These are phyloP conservation scores for Talaromyces proteolyticus DNA, from an alignment of 495 filamentous ascomycete species.

Conservation along the genomic window DNA sequence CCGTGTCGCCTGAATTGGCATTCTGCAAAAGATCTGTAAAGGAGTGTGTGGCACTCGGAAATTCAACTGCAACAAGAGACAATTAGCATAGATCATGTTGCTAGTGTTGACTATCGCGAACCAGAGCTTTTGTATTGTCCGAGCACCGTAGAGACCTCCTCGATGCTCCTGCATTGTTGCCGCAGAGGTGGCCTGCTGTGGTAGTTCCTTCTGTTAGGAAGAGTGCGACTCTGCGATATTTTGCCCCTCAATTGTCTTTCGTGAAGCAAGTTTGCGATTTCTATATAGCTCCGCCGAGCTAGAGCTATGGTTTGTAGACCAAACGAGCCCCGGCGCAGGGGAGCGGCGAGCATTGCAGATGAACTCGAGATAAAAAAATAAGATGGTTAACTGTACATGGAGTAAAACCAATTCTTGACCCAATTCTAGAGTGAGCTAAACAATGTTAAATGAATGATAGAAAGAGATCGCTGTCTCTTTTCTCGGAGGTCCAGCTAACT, in stretches of 20 bases:
- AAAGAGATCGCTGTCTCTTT: too few relatives aligned
- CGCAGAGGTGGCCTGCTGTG: constrained; percentile 17
- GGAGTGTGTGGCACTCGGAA: constrained; percentile 43
- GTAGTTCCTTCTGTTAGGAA: constrained; percentile 15
- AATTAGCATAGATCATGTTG: not conserved
- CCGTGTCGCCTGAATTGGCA: constrained; percentile 37
- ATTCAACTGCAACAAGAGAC: constrained; percentile 34
- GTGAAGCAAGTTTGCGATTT: constrained; percentile 33
- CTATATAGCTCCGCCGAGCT: constrained; percentile 33
- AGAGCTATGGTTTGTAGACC: constrained; percentile 10
- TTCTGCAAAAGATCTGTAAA: constrained; percentile 36
- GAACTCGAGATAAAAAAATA: not conserved
- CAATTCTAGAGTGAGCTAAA: not conserved
- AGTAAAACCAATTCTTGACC: not conserved
- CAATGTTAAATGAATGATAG: not conserved
- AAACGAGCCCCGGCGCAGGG: constrained; percentile 15
- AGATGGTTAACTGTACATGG: not conserved
- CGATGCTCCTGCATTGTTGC: constrained; percentile 12
- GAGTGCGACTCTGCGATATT: constrained; percentile 9
- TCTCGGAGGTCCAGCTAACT: not conserved
- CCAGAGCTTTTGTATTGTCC: constrained; percentile 44
- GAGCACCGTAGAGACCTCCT: constrained; percentile 15
- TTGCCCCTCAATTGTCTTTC: constrained; percentile 10
- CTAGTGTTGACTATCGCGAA: constrained; percentile 20
- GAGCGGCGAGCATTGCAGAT: constrained; percentile 19